Percentiles rank a stretch among this genome's conserved stretches.
These are phyloP conservation scores for Ambrosiella cleistominuta DNA, from an alignment of 2,329 filamentous ascomycete species.

Conservation along the genomic window DNA sequence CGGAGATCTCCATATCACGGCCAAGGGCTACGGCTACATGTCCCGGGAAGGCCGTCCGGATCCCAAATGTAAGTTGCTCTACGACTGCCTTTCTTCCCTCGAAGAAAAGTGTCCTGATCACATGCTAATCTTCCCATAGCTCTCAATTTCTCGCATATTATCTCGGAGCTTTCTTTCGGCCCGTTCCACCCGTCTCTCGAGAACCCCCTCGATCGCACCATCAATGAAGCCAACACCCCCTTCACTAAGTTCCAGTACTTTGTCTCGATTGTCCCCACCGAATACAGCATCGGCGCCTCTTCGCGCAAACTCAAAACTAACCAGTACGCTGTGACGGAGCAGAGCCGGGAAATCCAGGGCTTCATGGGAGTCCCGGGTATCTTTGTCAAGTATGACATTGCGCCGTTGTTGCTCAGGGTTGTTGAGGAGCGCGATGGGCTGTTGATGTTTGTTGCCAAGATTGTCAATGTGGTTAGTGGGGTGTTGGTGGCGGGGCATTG, in stretches of 20 bases:
- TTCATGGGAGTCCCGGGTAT: constrained; percentile 58
- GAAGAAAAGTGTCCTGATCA: neutral
- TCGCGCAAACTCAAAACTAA: constrained; percentile 51
- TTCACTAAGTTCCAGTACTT: constrained; percentile 99
- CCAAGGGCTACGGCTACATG: constrained; percentile 83
- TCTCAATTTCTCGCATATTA: constrained; percentile 96
- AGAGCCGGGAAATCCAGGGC: constrained; percentile 54
- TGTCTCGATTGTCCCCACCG: constrained; percentile 81
- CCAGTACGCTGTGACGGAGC: constrained; percentile 92
- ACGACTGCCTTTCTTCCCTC: neutral
- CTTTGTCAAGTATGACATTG: constrained; percentile 98
- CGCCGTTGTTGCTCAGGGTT: constrained; percentile 77
- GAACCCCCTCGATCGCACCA: constrained; percentile 86
- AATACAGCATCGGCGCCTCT: constrained; percentile 52
- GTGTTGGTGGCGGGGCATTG: constrained; percentile 88
- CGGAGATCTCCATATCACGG: constrained; percentile 95
- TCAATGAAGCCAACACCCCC: constrained; percentile 54
- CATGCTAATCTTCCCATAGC: constrained; percentile 22
- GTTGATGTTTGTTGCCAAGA: constrained; percentile 55
- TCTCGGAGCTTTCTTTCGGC: constrained; percentile 91
- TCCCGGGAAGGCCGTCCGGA: constrained; percentile 63
- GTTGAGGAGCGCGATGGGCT: constrained; percentile 65
- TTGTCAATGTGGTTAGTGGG: constrained; percentile 81
- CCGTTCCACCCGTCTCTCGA: constrained; percentile 87
- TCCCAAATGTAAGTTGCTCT: constrained; percentile 46